Conservation (phyloP, 2,329 filamentous ascomycete genomes). For the Dryadomyces quercus-mongolicae region DNA sequence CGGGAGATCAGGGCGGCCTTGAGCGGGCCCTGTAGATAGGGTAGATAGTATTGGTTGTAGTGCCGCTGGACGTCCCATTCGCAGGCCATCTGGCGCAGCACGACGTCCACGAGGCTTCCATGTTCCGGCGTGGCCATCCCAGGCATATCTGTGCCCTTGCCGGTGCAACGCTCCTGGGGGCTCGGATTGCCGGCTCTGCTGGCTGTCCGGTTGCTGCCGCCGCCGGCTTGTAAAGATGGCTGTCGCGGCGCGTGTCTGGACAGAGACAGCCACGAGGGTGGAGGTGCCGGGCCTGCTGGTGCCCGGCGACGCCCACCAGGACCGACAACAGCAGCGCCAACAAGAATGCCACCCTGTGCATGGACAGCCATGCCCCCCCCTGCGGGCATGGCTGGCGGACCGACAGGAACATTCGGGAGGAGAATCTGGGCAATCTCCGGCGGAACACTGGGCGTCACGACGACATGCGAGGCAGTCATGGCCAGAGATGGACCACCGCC, state of each 20-base stretch:
- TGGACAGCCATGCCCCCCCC: background rate
- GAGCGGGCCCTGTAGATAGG: constrained; percentile 39
- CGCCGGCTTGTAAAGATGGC: background rate
- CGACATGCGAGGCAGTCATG: constrained; percentile 3
- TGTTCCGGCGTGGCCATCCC: constrained; percentile 29
- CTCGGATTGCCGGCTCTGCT: background rate
- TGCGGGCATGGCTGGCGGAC: background rate
- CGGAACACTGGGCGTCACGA: constrained; percentile 38
- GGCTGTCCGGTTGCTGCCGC: too few species aligned
- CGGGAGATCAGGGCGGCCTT: constrained; percentile 39
- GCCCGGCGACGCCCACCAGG: constrained; percentile 24
- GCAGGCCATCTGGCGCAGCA: constrained; percentile 35
- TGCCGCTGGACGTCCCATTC: constrained; percentile 44
- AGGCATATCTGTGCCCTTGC: constrained; percentile 23
- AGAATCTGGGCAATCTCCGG: constrained; percentile 47
- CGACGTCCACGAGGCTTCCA: constrained; percentile 38
- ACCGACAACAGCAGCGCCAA: constrained; percentile 20
- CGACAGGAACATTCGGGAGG: background rate
- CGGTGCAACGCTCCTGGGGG: background rate
- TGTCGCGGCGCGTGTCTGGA: constrained; percentile 17
- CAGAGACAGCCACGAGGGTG: constrained; percentile 40
- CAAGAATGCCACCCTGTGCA: background rate
- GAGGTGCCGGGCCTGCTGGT: constrained; percentile 47
- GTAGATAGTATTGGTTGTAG: constrained; percentile 46
- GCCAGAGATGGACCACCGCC: background rate